phyloP scores from a whole-genome alignment of 306 rosid species.

The Vigna mungo region DNA sequence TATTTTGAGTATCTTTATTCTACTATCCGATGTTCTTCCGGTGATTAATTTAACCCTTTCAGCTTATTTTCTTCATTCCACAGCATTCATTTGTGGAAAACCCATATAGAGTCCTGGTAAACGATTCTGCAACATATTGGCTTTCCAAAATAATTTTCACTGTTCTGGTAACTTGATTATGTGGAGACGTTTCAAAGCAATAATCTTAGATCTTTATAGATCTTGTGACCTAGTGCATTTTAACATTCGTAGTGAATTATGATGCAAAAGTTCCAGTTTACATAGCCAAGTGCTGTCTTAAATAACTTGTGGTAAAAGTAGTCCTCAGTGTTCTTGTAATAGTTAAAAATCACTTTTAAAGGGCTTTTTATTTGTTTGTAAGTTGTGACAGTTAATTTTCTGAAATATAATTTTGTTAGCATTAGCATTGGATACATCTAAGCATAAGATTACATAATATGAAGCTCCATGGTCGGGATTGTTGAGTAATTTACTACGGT shows the following conservation, averaged over 20 bases:
- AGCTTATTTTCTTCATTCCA: slow-evolving; percentile 5
- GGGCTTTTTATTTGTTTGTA: not conserved
- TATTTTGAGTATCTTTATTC: slow-evolving; percentile 9
- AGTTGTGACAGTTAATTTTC: not conserved
- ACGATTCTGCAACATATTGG: not conserved
- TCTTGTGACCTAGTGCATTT: not conserved
- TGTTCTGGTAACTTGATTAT: not conserved
- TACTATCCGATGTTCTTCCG: not conserved
- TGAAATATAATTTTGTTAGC: slow-evolving; percentile 2
- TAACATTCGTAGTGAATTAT: not conserved
- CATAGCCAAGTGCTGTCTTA: not conserved
- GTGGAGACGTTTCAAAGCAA: slow-evolving; percentile 14
- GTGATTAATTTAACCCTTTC: slow-evolving; percentile 28
- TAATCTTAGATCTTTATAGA: slow-evolving; percentile 17
- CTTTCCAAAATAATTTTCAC: slow-evolving; percentile 13
- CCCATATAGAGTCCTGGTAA: not conserved
- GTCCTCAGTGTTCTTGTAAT: not conserved
- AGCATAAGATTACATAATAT: not conserved
- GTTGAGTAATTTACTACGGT: not conserved
- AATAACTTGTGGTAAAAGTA: no score
- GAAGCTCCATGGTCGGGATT: slow-evolving; percentile 24
- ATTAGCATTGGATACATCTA: slow-evolving; percentile 5
- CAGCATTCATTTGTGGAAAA: slow-evolving; percentile 3
- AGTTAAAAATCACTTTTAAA: not conserved
- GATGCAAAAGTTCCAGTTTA: not conserved